Evolutionary conservation across 2,329 filamentous ascomycete genomes (phyloP), one percentile per base, ranked within the genome.

Genomic region (Helotiales sp.): DNA sequence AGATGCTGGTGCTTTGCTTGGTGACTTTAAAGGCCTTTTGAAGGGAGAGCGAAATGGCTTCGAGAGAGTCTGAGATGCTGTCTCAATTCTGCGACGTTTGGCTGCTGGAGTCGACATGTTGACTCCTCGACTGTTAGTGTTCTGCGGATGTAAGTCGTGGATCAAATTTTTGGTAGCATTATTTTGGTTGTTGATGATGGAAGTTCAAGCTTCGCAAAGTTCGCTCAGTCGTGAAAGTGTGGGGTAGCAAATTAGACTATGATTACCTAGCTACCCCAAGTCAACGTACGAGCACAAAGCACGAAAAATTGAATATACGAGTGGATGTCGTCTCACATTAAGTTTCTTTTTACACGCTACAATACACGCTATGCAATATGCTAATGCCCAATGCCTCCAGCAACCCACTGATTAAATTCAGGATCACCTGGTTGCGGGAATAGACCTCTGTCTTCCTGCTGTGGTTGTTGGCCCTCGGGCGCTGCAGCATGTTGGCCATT

Each of bases 31-130:
- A 27, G 77, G 75, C 34, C 76, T 79, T 63, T 80, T 82, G 60
- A 88, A 80, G 13, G 87, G 88, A 46, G 88, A 90, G 63, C 87
- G 86, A 75, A 91, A 91, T 0, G 88, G 88, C 69, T 86, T 88
- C 61, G 81, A 80, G 48, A 90, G 80, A 6, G 81, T 81, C n/a
- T 77, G 78, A 22, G 79, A 74, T 36, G 82, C 79, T 44, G 80
- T 75, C 57, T 86, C 79, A 61, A 88, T 75, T 63, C 85, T 83
- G 59, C 87, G 85, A 50, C 85, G 82, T 75, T 90, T 90, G 57
- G 77, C 77, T 56, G 79, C 74, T 55, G 79, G 80, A 49, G 76
- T 78, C 58, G 75, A 76, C 78, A 81, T 79, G 60, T 63, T 66
- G 69, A 63, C 15, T 2, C 57, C 22, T 59, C 22, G 31, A 42